Percentiles rank a stretch among this genome's conserved stretches.
These are phyloP conservation scores for Helenozyma rhizophorensis DNA, from an alignment of 805 yeast species.

Conservation along the genomic window DNA sequence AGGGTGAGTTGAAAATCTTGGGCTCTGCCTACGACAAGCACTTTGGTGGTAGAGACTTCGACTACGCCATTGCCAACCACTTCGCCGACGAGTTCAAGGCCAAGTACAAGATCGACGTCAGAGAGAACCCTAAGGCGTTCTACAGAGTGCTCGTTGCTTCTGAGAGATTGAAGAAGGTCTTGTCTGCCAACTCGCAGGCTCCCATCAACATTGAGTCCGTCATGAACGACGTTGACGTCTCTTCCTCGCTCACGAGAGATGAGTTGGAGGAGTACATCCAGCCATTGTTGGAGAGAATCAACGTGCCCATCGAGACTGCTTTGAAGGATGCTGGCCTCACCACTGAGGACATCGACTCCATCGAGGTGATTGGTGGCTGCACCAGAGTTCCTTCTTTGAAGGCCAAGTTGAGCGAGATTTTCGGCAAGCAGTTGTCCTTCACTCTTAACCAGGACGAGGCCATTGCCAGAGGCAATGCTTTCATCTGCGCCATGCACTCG, in stretches of 20 bases:
- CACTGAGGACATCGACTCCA: constrained; percentile 74
- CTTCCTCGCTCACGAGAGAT: constrained; percentile 82
- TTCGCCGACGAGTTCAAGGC: constrained; percentile 88
- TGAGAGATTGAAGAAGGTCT: constrained; percentile 90
- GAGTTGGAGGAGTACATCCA: constrained; percentile 86
- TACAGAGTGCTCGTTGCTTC: constrained; percentile 88
- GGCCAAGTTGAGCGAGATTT: constrained; percentile 70
- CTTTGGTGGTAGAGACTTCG: constrained; percentile 98
- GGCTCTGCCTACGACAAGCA: constrained; percentile 92
- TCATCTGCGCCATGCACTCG: constrained; percentile 97
- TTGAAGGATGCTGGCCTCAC: constrained; percentile 73
- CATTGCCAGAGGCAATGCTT: constrained; percentile 98
- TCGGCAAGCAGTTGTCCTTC: constrained; percentile 64
- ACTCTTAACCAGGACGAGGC: constrained; percentile 99
- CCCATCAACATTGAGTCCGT: constrained; percentile 94
- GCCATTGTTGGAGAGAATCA: constrained; percentile 75
- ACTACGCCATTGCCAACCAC: constrained; percentile 88
- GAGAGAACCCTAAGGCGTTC: constrained; percentile 90
- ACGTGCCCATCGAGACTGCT: constrained; percentile 77
- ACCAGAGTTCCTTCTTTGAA: constrained; percentile 95
- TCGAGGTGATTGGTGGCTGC: constrained; percentile 97
- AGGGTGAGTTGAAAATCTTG: constrained; percentile 90
- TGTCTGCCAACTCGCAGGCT: constrained; percentile 92
- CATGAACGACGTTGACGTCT: constrained; percentile 95
- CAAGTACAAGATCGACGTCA: constrained; percentile 91